Conservation (phyloP, 495 filamentous ascomycete species). For the Talaromyces adpressus region DNA sequence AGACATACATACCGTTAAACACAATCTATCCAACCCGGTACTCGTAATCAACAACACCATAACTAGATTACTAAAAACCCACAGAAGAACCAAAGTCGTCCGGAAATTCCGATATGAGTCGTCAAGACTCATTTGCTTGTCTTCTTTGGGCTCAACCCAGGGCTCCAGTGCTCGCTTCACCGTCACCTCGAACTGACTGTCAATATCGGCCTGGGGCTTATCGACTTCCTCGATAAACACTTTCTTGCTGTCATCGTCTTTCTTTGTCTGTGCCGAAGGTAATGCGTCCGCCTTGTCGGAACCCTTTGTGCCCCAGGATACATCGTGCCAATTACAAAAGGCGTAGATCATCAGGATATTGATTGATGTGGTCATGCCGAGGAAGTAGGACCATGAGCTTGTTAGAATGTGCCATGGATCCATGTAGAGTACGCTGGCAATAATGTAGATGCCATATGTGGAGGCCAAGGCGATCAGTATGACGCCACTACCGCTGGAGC, state of each 20-base stretch:
- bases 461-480: slow-evolving; percentile 90
- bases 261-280: slow-evolving; percentile 77
- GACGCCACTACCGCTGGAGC: slow-evolving; percentile 63
- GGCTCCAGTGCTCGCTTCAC: slow-evolving; percentile 87
- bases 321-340: slow-evolving; percentile 99
- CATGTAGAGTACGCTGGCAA: slow-evolving; percentile 98
- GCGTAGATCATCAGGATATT: slow-evolving; percentile 98
- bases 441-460: slow-evolving; percentile 94
- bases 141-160: slow-evolving; percentile 61
- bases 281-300: slow-evolving; percentile 94
- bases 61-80: slow-evolving; percentile 90
- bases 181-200: slow-evolving; percentile 91
- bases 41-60: slow-evolving; percentile 86
- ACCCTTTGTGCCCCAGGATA: slow-evolving; percentile 99
- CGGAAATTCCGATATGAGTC: slow-evolving; percentile 99
- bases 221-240: slow-evolving; percentile 89
- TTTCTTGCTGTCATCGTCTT: slow-evolving; percentile 70
- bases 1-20: slow-evolving; percentile 64
- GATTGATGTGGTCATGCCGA: slow-evolving; percentile 96
- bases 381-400: slow-evolving; percentile 86
- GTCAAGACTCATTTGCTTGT: slow-evolving; percentile 79
- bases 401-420: slow-evolving; percentile 99
- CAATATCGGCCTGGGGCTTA: slow-evolving; percentile 95
- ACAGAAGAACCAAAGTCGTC: slow-evolving; percentile 79
- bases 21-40: slow-evolving; percentile 72